These are phyloP conservation scores for Nitzschia inconspicua DNA, from an alignment of 108 stramenopile species.

Conservation along the genomic window DNA sequence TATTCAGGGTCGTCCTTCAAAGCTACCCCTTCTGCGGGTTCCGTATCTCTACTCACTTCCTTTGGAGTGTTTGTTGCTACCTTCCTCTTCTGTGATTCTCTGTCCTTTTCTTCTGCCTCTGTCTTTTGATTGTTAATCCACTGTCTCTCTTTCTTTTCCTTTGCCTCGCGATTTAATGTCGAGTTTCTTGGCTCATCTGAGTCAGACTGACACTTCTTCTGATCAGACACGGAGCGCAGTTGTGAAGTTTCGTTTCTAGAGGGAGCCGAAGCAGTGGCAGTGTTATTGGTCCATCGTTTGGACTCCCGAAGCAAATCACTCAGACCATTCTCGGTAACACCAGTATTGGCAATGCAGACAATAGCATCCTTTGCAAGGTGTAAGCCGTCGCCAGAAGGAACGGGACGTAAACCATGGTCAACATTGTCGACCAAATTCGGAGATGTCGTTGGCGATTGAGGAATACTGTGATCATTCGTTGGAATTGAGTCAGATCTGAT, in stretches of 20 bases:
- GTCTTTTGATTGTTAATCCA: constrained; percentile 21
- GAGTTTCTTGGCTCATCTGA: not conserved
- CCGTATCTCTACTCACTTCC: constrained; percentile 5
- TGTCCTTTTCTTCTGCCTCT: constrained; percentile 22
- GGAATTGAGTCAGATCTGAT: no score
- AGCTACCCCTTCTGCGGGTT: constrained; percentile 16
- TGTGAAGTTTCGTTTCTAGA: constrained; percentile 4
- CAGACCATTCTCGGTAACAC: constrained; percentile 4
- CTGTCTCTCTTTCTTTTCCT: constrained; percentile 27
- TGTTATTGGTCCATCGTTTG: constrained; percentile 6
- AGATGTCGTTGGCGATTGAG: no score
- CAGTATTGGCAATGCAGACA: constrained; percentile 18
- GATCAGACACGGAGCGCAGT: no score
- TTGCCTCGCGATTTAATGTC: constrained; percentile 24
- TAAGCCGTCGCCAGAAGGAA: no score
- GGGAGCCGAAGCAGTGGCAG: no score
- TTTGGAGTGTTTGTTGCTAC: not conserved
- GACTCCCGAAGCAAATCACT: constrained; percentile 17
- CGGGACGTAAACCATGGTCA: no score
- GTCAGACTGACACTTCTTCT: no score
- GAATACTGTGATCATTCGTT: no score
- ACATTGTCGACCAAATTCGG: no score
- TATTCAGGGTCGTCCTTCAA: constrained; percentile 76
- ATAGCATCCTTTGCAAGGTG: no score
- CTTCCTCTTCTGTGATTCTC: constrained; percentile 8